Base-by-base conservation (phyloP, 108 stramenopile species). In the Parietichytrium sp. region DNA sequence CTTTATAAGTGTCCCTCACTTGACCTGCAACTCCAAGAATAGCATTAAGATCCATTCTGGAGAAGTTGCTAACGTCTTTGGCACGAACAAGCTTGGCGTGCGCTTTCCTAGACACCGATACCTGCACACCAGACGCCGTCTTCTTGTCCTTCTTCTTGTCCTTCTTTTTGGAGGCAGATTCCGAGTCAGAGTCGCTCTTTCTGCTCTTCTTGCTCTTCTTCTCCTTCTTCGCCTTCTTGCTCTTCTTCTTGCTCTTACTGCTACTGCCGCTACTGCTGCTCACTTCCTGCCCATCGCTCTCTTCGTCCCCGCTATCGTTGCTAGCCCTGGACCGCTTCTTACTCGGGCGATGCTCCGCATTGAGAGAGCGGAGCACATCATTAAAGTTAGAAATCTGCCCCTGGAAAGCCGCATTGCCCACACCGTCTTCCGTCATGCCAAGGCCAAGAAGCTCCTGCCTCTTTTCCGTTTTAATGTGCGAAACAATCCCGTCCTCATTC, bases 391-490 rank as follows among this genome's bases (percentile, higher is more conserved):
- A 42, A 6, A 84, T 48, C n/a, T 86, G 82, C 36, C 81, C 82
- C 45, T 47, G 82, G 81, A 86, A 87, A 36, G 86, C 87, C 0
- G 81, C 81, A 47, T 84, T 86, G 30, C 87, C 87, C n/a, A 72
- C 54, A 16, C 72, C 54, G 79, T 87, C 87, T 15, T 48, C 42
- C 29, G 45, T 52, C 29, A 52, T 82, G 20, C 88, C 88, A 6
- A 90, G 55, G 29, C 89, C 89, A 10, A 85, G 54, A 45, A 78
- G 86, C 33, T 89, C 87, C 3, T 79, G 53, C 26, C 87, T 80
- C 80, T 86, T 87, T n/a, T 42, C 42, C 16, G 90, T 86, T 31
- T 83, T 85, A 50, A 91, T 77, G 81, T 91, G 89, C 27, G 54
- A 45, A 18, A 51, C 78, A 25, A 80, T 83, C n/a, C 90, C 90